phyloP scores from a whole-genome alignment of 1,139 yeast genomes.

The Schwanniomyces etchellsii region DNA sequence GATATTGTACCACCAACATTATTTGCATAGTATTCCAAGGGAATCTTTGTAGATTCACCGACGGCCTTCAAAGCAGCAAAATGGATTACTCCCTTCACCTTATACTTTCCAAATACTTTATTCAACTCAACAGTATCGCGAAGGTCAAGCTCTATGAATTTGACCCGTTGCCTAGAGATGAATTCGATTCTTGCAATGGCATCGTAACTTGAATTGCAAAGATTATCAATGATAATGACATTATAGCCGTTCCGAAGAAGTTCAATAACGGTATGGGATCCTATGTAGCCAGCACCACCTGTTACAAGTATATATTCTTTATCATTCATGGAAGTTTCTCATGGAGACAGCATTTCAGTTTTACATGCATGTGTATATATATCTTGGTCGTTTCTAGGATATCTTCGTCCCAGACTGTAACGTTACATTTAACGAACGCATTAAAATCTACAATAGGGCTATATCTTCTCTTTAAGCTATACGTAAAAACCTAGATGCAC shows the following conservation, averaged over 20 bases:
- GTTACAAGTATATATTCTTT: constrained; percentile 57
- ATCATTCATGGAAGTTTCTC: constrained; percentile 1
- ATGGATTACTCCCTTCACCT: constrained; percentile 62
- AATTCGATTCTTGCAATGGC: constrained; percentile 62
- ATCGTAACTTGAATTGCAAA: constrained; percentile 63
- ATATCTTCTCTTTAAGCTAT: too few species aligned
- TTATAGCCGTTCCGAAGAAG: constrained; percentile 59
- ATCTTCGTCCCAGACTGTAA: constrained; percentile 4
- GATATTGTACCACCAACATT: constrained; percentile 64
- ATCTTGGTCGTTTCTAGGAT: background rate
- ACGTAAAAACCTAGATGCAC: too few species aligned
- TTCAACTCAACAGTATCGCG: constrained; percentile 44
- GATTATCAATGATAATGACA: constrained; percentile 68
- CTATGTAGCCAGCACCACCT: constrained; percentile 87
- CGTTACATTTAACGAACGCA: constrained; percentile 6
- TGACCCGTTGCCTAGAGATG: constrained; percentile 43
- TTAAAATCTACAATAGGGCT: too few species aligned
- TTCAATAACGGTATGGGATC: constrained; percentile 73
- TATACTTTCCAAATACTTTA: constrained; percentile 43
- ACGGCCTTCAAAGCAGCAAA: constrained; percentile 88
- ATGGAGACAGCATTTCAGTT: background rate
- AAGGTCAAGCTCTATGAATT: constrained; percentile 58
- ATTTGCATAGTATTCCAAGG: constrained; percentile 66
- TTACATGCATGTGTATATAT: background rate
- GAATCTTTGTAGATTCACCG: constrained; percentile 71